These are phyloP conservation scores for Pseudogymnoascus verrucosus DNA, from an alignment of 2,329 filamentous ascomycete genomes.

Conservation along the genomic window DNA sequence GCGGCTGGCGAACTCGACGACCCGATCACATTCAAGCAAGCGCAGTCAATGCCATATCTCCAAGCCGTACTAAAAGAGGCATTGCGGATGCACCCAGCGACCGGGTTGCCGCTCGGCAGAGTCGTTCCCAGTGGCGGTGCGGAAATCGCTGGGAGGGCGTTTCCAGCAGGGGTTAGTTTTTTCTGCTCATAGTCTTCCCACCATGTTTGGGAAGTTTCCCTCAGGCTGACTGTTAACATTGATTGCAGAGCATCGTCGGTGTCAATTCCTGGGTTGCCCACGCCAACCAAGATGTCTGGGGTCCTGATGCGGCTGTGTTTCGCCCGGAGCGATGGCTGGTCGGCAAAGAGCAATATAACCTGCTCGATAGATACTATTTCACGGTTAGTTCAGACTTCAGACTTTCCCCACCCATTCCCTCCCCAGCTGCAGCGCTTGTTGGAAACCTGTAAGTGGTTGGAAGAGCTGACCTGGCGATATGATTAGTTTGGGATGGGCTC, in stretches of 20 bases:
- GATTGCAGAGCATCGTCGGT: not conserved
- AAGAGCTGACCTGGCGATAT: not conserved
- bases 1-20: constrained; percentile 9
- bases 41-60: constrained; percentile 35
- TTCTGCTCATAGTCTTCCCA: not conserved
- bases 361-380: not conserved
- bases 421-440: not conserved
- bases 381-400: not conserved
- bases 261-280: not conserved
- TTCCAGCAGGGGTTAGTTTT: not conserved
- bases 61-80: constrained; percentile 41
- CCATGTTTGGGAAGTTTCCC: not conserved
- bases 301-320: not conserved
- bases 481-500: constrained; percentile 31
- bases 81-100: constrained; percentile 38
- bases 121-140: constrained; percentile 25
- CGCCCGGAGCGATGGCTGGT: not conserved
- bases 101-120: constrained; percentile 36
- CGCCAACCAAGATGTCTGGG: not conserved
- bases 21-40: constrained; percentile 32
- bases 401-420: not conserved
- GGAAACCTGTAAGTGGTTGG: not conserved
- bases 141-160: not conserved
- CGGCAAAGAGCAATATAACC: not conserved
- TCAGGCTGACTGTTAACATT: not conserved